phyloP scores from a whole-genome alignment of 352 stramenopile species.

The Phytophthora quininea region DNA sequence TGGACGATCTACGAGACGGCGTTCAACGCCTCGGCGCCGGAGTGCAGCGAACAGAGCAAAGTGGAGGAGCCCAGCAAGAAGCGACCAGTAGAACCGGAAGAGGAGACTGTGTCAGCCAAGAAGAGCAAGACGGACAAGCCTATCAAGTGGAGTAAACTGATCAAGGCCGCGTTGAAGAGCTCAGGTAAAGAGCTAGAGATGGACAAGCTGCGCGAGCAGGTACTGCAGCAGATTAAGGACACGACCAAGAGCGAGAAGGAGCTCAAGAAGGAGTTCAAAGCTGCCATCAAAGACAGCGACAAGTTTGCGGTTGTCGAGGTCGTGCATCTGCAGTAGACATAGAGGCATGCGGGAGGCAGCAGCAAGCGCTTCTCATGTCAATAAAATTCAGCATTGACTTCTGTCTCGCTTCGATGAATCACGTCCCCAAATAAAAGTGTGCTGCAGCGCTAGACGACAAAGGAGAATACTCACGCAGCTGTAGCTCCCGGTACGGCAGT shows the following conservation, averaged over 20 bases:
- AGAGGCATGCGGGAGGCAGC: neutral
- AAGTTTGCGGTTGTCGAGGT: slow-evolving; percentile 58
- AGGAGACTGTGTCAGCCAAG: slow-evolving; percentile 35
- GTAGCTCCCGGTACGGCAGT: slow-evolving; percentile 7
- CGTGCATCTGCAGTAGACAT: slow-evolving; percentile 45
- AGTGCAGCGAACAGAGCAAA: neutral
- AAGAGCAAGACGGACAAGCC: slow-evolving; percentile 55
- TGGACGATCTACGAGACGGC: slow-evolving; percentile 75
- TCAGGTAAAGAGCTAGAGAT: slow-evolving; percentile 61
- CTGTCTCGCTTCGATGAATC: no score
- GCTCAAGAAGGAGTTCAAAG: slow-evolving; percentile 71
- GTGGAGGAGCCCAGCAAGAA: slow-evolving; percentile 45
- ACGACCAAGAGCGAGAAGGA: slow-evolving; percentile 67
- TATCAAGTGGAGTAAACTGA: slow-evolving; percentile 78
- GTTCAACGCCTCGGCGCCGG: slow-evolving; percentile 54
- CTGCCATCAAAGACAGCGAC: slow-evolving; percentile 42
- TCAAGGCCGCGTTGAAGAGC: slow-evolving; percentile 63
- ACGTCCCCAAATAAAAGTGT: neutral
- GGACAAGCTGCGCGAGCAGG: slow-evolving; percentile 47
- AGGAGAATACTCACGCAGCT: slow-evolving; percentile 17
- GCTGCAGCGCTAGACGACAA: neutral
- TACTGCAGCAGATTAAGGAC: slow-evolving; percentile 51
- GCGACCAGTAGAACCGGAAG: slow-evolving; percentile 42
- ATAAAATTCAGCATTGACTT: neutral
- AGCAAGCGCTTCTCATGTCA: neutral